A percentile compares a stretch with the other conserved stretches of the same genome.
These are phyloP conservation scores for Mucor circinelloides DNA, from an alignment of 371 early-diverging fungal genomes.

Conservation along the genomic window DNA sequence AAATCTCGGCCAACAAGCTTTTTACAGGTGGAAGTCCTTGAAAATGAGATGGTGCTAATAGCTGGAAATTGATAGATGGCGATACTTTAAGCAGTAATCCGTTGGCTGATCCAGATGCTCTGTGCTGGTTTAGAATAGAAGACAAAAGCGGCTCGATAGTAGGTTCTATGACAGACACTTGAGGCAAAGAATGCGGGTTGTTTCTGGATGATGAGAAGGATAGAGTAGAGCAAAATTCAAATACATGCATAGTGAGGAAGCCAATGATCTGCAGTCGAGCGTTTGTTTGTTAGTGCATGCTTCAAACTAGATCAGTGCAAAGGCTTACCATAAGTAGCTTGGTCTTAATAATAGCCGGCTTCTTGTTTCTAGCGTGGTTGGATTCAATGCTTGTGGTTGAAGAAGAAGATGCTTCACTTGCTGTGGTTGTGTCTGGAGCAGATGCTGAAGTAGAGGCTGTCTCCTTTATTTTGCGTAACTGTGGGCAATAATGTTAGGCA, in stretches of 20 bases:
- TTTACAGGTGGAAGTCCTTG: background rate
- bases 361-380: background rate
- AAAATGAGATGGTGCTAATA: background rate
- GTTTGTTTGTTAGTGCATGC: background rate
- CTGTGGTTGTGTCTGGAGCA: background rate
- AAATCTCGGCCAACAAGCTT: background rate
- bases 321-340: background rate
- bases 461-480: conserved; percentile 9
- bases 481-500: background rate
- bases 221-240: background rate
- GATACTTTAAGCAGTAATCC: background rate
- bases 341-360: background rate
- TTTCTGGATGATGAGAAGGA: background rate
- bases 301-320: too few species aligned
- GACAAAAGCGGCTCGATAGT: background rate
- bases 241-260: background rate
- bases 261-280: background rate
- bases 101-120: background rate
- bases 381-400: background rate
- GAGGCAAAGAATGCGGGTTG: background rate
- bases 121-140: background rate
- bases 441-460: background rate
- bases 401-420: background rate
- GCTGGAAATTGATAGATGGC: background rate
- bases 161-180: background rate